phyloP scores from a whole-genome alignment of 106 monocot genomes.

The Narthecium ossifragum region DNA sequence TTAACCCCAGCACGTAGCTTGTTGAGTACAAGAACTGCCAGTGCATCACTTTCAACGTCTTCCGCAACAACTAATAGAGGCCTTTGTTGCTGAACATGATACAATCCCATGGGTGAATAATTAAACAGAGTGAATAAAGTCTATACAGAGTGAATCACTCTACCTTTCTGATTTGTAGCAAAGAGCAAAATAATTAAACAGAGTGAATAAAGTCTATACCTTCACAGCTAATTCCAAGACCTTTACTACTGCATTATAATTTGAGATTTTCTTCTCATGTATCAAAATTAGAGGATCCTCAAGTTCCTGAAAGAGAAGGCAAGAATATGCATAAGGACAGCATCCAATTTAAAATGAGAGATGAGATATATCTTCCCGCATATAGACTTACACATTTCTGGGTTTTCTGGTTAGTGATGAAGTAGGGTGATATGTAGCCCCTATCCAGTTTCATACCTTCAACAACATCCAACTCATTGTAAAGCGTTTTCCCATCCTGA shows the following conservation, averaged over 20 bases:
- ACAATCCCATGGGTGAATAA: background rate
- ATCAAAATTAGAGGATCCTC: constrained; percentile 31
- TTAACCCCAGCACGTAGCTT: constrained; percentile 90
- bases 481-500: constrained; percentile 35
- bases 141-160: no score
- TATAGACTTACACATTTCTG: constrained; percentile 28
- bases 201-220: constrained; percentile 8
- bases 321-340: background rate
- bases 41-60: constrained; percentile 20
- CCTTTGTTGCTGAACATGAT: constrained; percentile 64
- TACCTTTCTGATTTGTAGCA: no score
- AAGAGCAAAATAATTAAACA: background rate
- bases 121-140: background rate
- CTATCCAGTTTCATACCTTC: constrained; percentile 37
- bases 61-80: constrained; percentile 48
- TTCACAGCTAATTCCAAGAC: constrained; percentile 29
- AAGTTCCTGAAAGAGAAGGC: constrained; percentile 20
- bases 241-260: constrained; percentile 25
- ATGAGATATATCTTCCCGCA: background rate
- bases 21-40: constrained; percentile 73
- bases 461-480: constrained; percentile 37
- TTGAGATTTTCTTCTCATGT: constrained; percentile 31
- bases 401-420: constrained; percentile 31
- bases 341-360: background rate
- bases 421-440: constrained; percentile 29